Evolutionary conservation across 1,139 yeast species (phyloP), one percentile per base, ranked within the genome.

Genomic region (Pichia sp.): DNA sequence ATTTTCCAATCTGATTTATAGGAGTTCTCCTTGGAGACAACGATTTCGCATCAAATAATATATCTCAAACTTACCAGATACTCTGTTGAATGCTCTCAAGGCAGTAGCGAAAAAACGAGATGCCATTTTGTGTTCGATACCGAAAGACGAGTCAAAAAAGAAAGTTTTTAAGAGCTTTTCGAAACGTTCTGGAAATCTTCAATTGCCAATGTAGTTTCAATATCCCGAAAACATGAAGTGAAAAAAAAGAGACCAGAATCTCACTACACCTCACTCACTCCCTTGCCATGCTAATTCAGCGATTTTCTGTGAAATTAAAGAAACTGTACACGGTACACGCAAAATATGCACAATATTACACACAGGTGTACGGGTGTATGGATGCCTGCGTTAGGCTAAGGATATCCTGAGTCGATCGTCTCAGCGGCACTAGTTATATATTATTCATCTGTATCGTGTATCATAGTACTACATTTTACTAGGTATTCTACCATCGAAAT

Each of bases 81-180:
- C 51, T 56, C 64, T 62, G 59, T 63, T 64, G 44, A 61, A 50
- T 22, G 63, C 53, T 55, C 65, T 62, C 47, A 64, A 58, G 34
- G 64, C 62, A 56, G 53, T 59, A 49, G 61, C 57, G 53, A 63
- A 54, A 47, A 62, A 59, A 62, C 68, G 66, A 48, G 61, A 57
- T 50, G 67, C 65, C 69, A 66, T 66, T 49, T 55, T 46, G 42
- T 46, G 41, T 42, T 39, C 36, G 34, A 40, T 39, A 39, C 30
- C 13, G 41, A 30, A 43, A 43, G 26, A 43, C 39, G 25, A 28
- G 10, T 13, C n/a, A 16, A 30, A 30, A n/a, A 30, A 7, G 31
- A 26, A 12, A 31, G 7, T 9, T 3, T 3, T 5, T 19, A 44
- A 28, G 4, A 6, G 7, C 12, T 7, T 34, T 34, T 5, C 39